Evolutionary conservation across 2,329 filamentous ascomycete genomes (phyloP).

Genomic region (Arthrobotrys megalospora): DNA sequence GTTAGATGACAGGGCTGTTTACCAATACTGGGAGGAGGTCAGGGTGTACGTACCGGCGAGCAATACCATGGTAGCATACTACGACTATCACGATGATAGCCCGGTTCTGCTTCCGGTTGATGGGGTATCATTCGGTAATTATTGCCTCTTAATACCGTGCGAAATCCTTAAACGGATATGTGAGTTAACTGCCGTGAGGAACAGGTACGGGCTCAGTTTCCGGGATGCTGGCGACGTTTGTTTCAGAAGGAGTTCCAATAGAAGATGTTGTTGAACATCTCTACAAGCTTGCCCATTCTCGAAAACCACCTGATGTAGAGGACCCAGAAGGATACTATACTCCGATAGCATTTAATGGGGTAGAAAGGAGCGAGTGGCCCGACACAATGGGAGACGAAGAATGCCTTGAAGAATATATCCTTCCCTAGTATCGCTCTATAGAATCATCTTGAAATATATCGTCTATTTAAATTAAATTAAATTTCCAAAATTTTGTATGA

Average conservation of each 20-base stretch:
- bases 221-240: conserved; percentile 16
- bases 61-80: neutral
- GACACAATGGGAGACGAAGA: neutral
- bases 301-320: neutral
- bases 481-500: no score
- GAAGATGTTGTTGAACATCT: conserved; percentile 4
- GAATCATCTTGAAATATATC: no score
- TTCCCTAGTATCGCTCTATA: neutral
- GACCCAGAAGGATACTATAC: neutral
- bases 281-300: conserved; percentile 18
- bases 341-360: conserved; percentile 15
- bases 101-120: neutral
- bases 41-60: neutral
- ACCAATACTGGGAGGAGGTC: neutral
- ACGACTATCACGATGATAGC: neutral
- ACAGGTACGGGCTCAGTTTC: neutral
- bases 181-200: neutral
- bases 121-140: conserved; percentile 4
- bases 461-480: no score
- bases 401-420: conserved; percentile 10
- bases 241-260: conserved; percentile 1
- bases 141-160: neutral
- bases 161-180: neutral
- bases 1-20: neutral
- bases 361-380: conserved; percentile 12